Conservation (phyloP, 129 eudicot species). For the Smallanthus sonchifolius region DNA sequence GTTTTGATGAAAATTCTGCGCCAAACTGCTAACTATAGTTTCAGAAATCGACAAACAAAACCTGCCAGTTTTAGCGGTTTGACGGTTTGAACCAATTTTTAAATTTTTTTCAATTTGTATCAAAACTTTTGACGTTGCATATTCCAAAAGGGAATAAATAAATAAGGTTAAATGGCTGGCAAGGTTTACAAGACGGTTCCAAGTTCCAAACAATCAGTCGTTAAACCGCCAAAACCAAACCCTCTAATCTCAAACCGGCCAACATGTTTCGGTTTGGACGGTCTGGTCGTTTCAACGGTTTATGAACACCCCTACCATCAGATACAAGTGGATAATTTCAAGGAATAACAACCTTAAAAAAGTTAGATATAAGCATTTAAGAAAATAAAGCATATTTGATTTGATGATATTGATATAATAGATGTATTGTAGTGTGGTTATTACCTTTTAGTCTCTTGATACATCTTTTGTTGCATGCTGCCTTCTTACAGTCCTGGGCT, state of each 20-base stretch:
- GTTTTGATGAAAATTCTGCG: neutral
- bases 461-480: slow-evolving; percentile 17
- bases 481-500: slow-evolving; percentile 33
- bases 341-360: neutral
- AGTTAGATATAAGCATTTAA: neutral
- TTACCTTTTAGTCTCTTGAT: slow-evolving; percentile 25
- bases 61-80: neutral
- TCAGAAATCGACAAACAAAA: neutral
- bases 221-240: neutral
- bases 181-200: too few species aligned
- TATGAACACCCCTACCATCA: neutral
- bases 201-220: too few species aligned
- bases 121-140: too few species aligned
- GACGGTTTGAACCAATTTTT: too few species aligned
- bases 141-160: too few species aligned
- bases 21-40: neutral
- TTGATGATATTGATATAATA: neutral
- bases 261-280: neutral
- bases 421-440: neutral
- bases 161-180: too few species aligned
- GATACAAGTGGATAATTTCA: neutral
- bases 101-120: too few species aligned
- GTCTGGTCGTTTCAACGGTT: neutral
- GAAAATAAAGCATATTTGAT: neutral
- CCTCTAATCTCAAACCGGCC: neutral